Evolutionary conservation across 1,284 basidiomycete species (phyloP).

Genomic region (Athelia psychrophila): DNA sequence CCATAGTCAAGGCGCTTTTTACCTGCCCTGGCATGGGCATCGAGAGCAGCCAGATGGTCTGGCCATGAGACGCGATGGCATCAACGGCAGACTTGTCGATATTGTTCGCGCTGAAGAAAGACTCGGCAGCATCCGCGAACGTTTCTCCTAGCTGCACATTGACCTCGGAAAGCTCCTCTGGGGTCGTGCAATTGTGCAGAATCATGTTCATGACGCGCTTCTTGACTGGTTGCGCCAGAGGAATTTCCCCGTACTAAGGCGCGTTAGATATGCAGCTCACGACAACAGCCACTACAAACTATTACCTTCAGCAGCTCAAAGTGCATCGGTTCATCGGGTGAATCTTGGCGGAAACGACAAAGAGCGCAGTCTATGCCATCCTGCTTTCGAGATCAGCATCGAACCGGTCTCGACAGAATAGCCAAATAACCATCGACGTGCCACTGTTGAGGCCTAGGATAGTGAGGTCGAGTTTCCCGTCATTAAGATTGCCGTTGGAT

Average conservation of each 20-base stretch:
- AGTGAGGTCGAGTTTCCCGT: background rate
- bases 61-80: constrained; percentile 6
- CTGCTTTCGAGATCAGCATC: background rate
- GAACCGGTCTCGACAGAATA: background rate
- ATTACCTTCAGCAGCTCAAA: constrained; percentile 3
- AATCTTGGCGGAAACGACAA: constrained; percentile 3
- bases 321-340: constrained; percentile 1
- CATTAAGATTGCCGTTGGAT: too few species aligned
- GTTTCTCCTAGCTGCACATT: constrained; percentile 7
- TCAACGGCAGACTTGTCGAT: background rate
- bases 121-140: background rate
- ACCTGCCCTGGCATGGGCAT: constrained; percentile 5
- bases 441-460: background rate
- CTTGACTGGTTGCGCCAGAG: constrained; percentile 4
- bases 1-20: constrained; percentile 5
- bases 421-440: background rate
- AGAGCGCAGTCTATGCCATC: constrained; percentile 2
- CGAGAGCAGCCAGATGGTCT: constrained; percentile 5
- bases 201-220: constrained; percentile 7
- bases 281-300: background rate
- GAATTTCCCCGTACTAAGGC: constrained; percentile 1
- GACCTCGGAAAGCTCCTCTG: constrained; percentile 6
- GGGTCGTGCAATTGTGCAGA: constrained; percentile 4
- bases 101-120: background rate
- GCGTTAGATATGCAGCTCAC: background rate